Base-by-base conservation (phyloP, 805 yeast species). In the Henningerozyma blattae region DNA sequence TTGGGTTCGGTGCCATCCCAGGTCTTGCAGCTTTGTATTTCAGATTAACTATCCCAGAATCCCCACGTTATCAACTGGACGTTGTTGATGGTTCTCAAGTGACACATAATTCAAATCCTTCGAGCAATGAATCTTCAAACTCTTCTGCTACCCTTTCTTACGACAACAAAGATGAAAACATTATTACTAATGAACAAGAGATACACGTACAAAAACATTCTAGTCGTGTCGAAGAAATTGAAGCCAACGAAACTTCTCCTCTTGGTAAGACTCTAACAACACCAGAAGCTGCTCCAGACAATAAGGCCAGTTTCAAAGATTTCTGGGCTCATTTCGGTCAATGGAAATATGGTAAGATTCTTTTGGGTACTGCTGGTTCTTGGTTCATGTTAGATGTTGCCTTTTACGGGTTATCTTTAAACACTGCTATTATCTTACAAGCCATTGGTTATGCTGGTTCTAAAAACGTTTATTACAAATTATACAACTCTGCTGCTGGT, bases 311-410 rank as follows among this genome's bases (percentile, higher is more conserved):
- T 20, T 74, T 67, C 60, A 52, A 51, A 30, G 94, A 85, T 61
- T 85, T 85, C 69, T 48, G 62, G 43, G 25, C 40, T 22, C 95
- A 89, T 56, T 85, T 85, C 56, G 56, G 70, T 33, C 78, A 85
- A 67, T 85, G 95, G 95, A 84, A 69, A 62, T 77, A 85, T 61
- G 75, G 79, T 63, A 83, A 80, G 65, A 73, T 85, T 42, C 66
- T 85, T 45, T 47, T 84, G 35, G 95, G 94, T 61, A 82, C 95
- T 48, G 93, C 94, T 43, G 84, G 82, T 60, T 75, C 86, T 18
- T 85, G 95, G 95, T 83, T 83, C 65, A 66, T 75, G 67, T 68
- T 85, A 60, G 95, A 85, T 67, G 78, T 85, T 59, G 94, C 94
- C 30, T 83, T 70, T 65, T 85, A 85, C 54, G 95, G 95, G 63